Conservation (phyloP, 2,329 filamentous ascomycete species). For the Pseudogymnoascus sp. region DNA sequence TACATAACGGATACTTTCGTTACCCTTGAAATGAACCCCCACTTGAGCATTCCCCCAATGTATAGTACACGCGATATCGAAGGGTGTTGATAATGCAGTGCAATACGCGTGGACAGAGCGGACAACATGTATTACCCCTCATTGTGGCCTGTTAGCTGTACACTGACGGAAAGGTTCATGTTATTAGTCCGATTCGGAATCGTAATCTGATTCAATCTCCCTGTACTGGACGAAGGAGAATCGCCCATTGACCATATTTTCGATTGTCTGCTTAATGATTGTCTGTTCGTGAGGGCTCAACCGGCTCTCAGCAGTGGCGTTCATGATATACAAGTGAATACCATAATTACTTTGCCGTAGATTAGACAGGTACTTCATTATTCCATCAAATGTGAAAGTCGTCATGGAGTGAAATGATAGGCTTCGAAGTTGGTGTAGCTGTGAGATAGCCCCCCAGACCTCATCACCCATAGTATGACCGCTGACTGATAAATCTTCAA, state of each 20-base stretch:
- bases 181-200: constrained; percentile 25
- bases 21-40: neutral
- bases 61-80: neutral
- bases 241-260: constrained; percentile 27
- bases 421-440: constrained; percentile 42
- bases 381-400: constrained; percentile 44
- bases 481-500: constrained; percentile 52
- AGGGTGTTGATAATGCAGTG: neutral
- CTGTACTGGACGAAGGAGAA: constrained; percentile 30
- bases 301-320: constrained; percentile 24
- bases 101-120: neutral
- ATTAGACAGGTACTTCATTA: constrained; percentile 37
- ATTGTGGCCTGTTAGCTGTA: neutral
- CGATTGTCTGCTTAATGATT: constrained; percentile 25
- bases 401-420: constrained; percentile 51
- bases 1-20: neutral
- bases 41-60: neutral
- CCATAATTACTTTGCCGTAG: constrained; percentile 32
- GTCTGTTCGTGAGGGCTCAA: constrained; percentile 24
- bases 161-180: neutral
- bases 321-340: constrained; percentile 28
- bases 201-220: constrained; percentile 25
- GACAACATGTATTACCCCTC: neutral
- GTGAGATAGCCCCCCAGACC: constrained; percentile 38
- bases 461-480: constrained; percentile 48